Evolutionary conservation across 257 asterid species (phyloP), one percentile per base, ranked within the genome.

Genomic region (Solanum okadae): DNA sequence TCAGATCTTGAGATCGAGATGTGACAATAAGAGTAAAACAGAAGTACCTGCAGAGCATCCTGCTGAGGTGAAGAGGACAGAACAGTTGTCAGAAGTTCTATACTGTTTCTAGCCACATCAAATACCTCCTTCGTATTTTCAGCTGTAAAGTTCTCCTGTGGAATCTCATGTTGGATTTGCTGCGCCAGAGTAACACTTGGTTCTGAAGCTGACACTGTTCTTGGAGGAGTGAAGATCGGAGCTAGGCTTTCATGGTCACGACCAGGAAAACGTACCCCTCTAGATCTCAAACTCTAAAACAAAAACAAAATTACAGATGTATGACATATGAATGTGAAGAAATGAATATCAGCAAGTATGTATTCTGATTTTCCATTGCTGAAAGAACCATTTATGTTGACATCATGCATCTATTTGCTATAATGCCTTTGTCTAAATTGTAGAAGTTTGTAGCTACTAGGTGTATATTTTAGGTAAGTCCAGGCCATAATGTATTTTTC

Each of bases 191-290:
- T 85, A 76, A 90, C 89, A 93, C 89, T 92, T 37, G 91, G 83
- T 91, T 93, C 98, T 52, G 96, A 75, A 88, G 93, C 92, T 25
- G 90, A 86, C 63, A 94, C 98, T 14, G 98, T 93, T 86, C 98
- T 94, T 71, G 98, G 93, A 87, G 99, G 99, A 63, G 99, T 96
- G 91, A 96, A 96, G 79, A 98, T 92, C 20, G 99, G 99, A 89
- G 98, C 98, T 86, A 96, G 92, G 89, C 99, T 95, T 93, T 96
- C 99, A 86, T 92, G 92, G 89, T 98, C 99, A 8, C 98, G 99
- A 68, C 98, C 98, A 90, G 99, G 99, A 89, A 98, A 98, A 46
- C 98, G 94, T 72, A 98, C 91, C 65, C 99, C 99, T 93, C 99
- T 94, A 31, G 99, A 96, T 92, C 89, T 95, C 92, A 97, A 92